phyloP scores from a whole-genome alignment of 495 filamentous ascomycete genomes.

The Aspergillus leporis region DNA sequence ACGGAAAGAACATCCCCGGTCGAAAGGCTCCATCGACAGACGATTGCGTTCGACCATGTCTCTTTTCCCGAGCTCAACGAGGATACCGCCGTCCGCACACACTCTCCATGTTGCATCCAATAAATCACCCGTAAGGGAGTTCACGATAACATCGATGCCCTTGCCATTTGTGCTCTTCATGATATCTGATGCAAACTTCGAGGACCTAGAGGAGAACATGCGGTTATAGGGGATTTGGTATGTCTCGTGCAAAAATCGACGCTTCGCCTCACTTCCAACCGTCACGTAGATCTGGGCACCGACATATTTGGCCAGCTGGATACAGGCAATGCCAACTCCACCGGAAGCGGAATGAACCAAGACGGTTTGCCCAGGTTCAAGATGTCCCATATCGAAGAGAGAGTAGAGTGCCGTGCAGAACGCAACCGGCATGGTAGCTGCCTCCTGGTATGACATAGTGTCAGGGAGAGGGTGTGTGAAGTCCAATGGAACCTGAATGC shows the following conservation, averaged over 20 bases:
- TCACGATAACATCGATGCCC: constrained; percentile 37
- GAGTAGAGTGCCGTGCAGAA: constrained; percentile 42
- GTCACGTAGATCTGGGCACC: constrained; percentile 37
- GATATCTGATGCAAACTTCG: constrained; percentile 19
- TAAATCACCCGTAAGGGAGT: constrained; percentile 34
- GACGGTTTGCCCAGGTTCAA: constrained; percentile 33
- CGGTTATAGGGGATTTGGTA: constrained; percentile 25
- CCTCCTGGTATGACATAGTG: constrained; percentile 39
- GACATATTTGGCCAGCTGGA: constrained; percentile 33
- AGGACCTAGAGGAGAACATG: constrained; percentile 26
- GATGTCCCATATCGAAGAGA: constrained; percentile 33
- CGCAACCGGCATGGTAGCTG: constrained; percentile 42
- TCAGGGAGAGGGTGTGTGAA: constrained; percentile 33
- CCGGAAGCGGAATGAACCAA: constrained; percentile 48
- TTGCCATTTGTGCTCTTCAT: constrained; percentile 20
- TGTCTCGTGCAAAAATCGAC: constrained; percentile 30
- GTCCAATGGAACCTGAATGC: constrained; percentile 14
- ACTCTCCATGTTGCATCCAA: constrained; percentile 33
- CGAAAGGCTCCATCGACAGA: constrained; percentile 38
- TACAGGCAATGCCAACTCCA: constrained; percentile 42
- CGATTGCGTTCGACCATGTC: constrained; percentile 28
- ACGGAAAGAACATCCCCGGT: constrained; percentile 27
- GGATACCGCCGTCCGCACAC: constrained; percentile 27
- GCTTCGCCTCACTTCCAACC: constrained; percentile 47
- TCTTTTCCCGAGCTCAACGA: constrained; percentile 38